Percentiles rank a stretch among this genome's conserved stretches.
Conservation (phyloP, 495 filamentous ascomycete genomes). For the Penicillium taxi region DNA sequence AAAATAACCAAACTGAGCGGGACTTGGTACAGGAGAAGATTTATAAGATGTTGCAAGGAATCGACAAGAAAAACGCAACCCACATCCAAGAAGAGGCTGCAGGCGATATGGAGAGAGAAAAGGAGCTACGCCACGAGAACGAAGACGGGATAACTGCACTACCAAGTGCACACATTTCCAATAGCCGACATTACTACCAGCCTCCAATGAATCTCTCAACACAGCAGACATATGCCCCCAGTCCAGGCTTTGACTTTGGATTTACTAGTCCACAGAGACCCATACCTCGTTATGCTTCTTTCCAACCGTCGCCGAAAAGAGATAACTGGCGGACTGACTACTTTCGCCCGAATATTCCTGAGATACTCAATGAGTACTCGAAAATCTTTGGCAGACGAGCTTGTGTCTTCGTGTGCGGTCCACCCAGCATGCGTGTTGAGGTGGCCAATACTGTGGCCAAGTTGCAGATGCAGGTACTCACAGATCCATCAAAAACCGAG, state of each 20-base stretch:
- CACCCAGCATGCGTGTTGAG: conserved; percentile 76
- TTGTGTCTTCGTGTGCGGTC: conserved; percentile 91
- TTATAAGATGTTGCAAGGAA: conserved; percentile 69
- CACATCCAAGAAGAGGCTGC: conserved; percentile 71
- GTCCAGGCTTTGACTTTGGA: conserved; percentile 28
- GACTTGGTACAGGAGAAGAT: conserved; percentile 71
- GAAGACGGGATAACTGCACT: conserved; percentile 77
- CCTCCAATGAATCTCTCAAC: conserved; percentile 4
- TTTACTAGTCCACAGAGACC: conserved; percentile 14
- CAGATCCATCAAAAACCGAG: conserved; percentile 70
- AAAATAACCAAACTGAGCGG: conserved; percentile 48
- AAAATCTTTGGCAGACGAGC: conserved; percentile 72
- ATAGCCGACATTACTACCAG: conserved; percentile 12
- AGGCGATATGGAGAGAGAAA: conserved; percentile 69
- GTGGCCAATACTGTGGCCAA: conserved; percentile 76
- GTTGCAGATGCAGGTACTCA: conserved; percentile 76
- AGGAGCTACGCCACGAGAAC: conserved; percentile 74
- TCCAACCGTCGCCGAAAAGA: conserved; percentile 54
- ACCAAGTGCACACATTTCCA: conserved; percentile 39
- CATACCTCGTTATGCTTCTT: conserved; percentile 76
- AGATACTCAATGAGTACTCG: conserved; percentile 74
- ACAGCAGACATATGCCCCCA: neutral
- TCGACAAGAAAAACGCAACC: conserved; percentile 74
- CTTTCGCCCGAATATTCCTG: conserved; percentile 78
- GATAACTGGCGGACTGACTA: conserved; percentile 89